Percentiles rank a stretch among this genome's conserved stretches.
phyloP scores from a whole-genome alignment of 495 filamentous ascomycete species.

The Hypoxylon perforatum region DNA sequence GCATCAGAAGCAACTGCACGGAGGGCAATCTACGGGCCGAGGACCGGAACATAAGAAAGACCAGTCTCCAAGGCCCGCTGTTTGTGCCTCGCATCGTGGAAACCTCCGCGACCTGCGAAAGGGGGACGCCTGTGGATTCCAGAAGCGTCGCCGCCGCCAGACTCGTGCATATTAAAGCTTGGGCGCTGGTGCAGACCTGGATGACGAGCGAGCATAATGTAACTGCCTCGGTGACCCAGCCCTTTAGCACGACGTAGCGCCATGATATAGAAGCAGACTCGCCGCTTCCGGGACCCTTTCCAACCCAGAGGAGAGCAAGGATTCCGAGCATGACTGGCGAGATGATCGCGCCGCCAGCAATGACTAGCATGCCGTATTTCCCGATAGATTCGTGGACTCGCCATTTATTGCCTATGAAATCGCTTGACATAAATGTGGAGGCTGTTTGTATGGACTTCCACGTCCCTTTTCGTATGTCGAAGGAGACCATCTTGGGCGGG shows the following conservation, averaged over 20 bases:
- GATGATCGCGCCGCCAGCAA: slow-evolving; percentile 21
- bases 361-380: slow-evolving; percentile 8
- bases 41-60: slow-evolving; percentile 17
- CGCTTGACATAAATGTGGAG: slow-evolving; percentile 5
- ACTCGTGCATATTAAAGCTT: slow-evolving; percentile 29
- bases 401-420: slow-evolving; percentile 8
- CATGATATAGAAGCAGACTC: slow-evolving; percentile 14
- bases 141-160: slow-evolving; percentile 34
- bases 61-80: slow-evolving; percentile 28
- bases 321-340: slow-evolving; percentile 24
- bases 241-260: slow-evolving; percentile 20
- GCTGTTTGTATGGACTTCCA: background rate
- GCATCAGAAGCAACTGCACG: slow-evolving; percentile 8
- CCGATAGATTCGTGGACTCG: slow-evolving; percentile 13
- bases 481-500: background rate
- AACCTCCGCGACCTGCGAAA: slow-evolving; percentile 34
- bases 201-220: slow-evolving; percentile 32
- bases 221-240: slow-evolving; percentile 23
- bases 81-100: slow-evolving; percentile 33
- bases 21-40: slow-evolving; percentile 8
- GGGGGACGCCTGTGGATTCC: slow-evolving; percentile 33
- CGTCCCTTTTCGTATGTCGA: slow-evolving; percentile 5
- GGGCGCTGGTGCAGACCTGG: slow-evolving; percentile 21
- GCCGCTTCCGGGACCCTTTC: slow-evolving; percentile 18
- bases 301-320: slow-evolving; percentile 26